Conservation (phyloP, 2,329 filamentous ascomycete species). For the Ophiocordyceps australis region DNA sequence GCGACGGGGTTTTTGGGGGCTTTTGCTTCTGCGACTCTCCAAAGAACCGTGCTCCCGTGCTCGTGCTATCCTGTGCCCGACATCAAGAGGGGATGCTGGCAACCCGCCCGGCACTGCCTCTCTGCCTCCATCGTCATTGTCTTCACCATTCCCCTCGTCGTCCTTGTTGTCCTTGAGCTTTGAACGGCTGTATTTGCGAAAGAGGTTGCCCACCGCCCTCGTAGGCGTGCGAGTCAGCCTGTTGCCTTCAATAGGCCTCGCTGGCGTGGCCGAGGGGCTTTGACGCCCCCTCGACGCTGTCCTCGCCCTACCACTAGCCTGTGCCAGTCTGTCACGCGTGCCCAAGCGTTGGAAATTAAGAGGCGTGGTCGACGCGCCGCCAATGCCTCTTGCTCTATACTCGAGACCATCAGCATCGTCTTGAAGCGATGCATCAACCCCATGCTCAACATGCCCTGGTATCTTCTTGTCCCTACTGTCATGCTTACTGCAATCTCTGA, state of each 20-base stretch:
- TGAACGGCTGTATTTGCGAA: constrained; percentile 8
- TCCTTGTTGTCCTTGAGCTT: constrained; percentile 3
- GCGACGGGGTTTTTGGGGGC: too few species aligned
- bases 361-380: constrained; percentile 1
- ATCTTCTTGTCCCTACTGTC: too few species aligned
- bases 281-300: neutral
- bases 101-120: too few species aligned
- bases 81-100: too few species aligned
- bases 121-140: too few species aligned
- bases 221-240: constrained; percentile 5
- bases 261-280: constrained; percentile 3
- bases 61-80: too few species aligned
- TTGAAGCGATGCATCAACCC: too few species aligned
- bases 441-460: too few species aligned
- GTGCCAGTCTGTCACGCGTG: constrained; percentile 1
- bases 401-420: too few species aligned
- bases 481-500: neutral
- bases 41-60: too few species aligned
- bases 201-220: constrained; percentile 7
- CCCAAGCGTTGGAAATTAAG: constrained; percentile 1
- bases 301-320: neutral
- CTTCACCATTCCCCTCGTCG: too few species aligned
- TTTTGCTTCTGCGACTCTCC: too few species aligned
- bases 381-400: neutral
- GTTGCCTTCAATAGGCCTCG: constrained; percentile 2